Percentiles rank a stretch among this genome's conserved stretches.
Evolutionary conservation across 768 basidiomycete species (phyloP).

Genomic region (Mycena rebaudengoi): DNA sequence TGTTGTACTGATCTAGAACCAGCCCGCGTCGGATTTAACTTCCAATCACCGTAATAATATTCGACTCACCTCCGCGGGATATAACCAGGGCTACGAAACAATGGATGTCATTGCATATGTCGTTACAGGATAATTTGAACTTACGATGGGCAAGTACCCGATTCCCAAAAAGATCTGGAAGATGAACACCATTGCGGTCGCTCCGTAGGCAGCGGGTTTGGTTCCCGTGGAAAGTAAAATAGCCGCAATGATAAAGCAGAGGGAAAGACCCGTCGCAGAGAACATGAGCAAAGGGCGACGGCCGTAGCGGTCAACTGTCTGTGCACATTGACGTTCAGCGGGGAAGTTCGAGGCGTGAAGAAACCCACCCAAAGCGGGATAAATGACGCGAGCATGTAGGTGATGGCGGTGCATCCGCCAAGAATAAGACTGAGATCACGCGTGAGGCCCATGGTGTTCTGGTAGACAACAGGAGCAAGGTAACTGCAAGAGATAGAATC

Average conservation of each 20-base stretch:
- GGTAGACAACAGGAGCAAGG: slow-evolving; percentile 49
- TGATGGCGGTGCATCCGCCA: slow-evolving; percentile 48
- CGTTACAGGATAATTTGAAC: slow-evolving; percentile 13
- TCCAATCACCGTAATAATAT: background rate
- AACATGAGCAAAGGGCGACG: slow-evolving; percentile 47
- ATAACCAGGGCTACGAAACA: slow-evolving; percentile 7
- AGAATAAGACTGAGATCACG: slow-evolving; percentile 49
- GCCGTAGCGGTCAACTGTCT: slow-evolving; percentile 51
- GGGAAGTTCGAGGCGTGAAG: background rate
- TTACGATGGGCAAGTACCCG: slow-evolving; percentile 48
- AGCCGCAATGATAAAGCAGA: slow-evolving; percentile 47
- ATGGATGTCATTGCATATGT: background rate
- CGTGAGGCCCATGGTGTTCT: slow-evolving; percentile 51
- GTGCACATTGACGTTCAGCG: background rate
- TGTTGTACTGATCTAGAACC: slow-evolving; percentile 44
- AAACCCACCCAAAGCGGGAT: slow-evolving; percentile 46
- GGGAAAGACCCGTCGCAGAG: slow-evolving; percentile 45
- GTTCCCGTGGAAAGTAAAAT: slow-evolving; percentile 45
- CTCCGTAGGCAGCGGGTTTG: slow-evolving; percentile 43
- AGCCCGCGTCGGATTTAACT: background rate
- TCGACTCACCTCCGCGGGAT: slow-evolving; percentile 10
- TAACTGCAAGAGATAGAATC: slow-evolving; percentile 34
- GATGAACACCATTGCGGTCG: slow-evolving; percentile 50
- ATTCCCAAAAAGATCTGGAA: slow-evolving; percentile 52
- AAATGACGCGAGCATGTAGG: slow-evolving; percentile 51